Evolutionary conservation across 768 basidiomycete species (phyloP), one percentile per base, ranked within the genome.

Genomic region (Mycena floridula): DNA sequence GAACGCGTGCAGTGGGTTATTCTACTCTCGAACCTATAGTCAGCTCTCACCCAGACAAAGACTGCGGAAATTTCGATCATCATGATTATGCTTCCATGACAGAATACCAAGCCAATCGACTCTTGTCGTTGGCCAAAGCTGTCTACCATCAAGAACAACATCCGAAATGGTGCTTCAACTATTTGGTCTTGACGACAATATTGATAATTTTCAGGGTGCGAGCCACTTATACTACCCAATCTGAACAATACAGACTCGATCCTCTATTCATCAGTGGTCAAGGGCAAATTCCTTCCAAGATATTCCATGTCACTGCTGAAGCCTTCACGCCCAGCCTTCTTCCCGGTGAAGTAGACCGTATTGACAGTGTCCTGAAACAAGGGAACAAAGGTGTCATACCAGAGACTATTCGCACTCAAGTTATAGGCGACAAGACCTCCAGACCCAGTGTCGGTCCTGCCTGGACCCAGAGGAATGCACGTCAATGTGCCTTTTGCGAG

Each of bases 101-200:
- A 1, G 60, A 61, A 43, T 64, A 58, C 37, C 62, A 65, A 16
- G 64, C 60, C 6, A 55, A 65, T 37, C 56, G 60, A 13, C 54
- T 63, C 42, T 54, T 65, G 49, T 65, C 59, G 9, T 44, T 64
- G 16, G 36, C 55, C 21, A 60, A 47, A 32, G 62, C 59, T 43
- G 43, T 65, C 11, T 52, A 56, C 38, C 54, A 60, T 21, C 45
- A 42, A 2, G 57, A 53, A 40, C 27, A 44, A 11, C 41, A 53
- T 21, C 57, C 40, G 22, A 22, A 43, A 16, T 43, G 38, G 21
- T 20, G 8, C 13, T 5, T 8, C n/a, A 25, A 25, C 32, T 22
- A 11, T 13, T 23, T 7, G 5, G 3, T 9, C 18, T 13, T 25
- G 15, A 24, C 21, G 40, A 3, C 24, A 16, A 42, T 23, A n/a